Evolutionary conservation across 331 rosid species (phyloP), one percentile per base, ranked within the genome.

Genomic region (Ulmus americana): DNA sequence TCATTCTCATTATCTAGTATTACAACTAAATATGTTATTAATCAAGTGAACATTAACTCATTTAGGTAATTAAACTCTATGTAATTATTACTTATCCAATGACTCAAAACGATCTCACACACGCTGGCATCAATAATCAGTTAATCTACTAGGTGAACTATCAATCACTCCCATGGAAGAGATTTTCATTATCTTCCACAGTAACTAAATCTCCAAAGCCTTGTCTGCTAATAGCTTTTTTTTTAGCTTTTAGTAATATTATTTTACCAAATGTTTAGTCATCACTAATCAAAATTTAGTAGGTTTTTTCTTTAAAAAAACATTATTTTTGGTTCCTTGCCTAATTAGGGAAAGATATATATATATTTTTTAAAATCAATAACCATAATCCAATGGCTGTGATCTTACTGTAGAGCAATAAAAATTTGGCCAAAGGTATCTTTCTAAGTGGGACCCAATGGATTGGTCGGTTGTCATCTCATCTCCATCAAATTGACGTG

Each of bases 401-500:
- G 48, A 28, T 10, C 8, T 28, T 20, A 9, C n/a, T n/a, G 35
- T 4, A 22, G 5, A 15, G n/a, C 6, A 28, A 14, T 46, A 51
- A 59, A 20, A 67, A 63, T 76, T 72, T 61, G 72, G 80, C 64
- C 44, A 42, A 50, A 72, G 61, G 74, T 53, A 71, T 63, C 76
- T 72, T 41, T 67, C 22, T 5, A 18, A 42, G 11, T 57, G 76
- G 85, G 82, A 20, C 84, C 84, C 80, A 6, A 20, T 43, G 55
- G 59, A 76, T 70, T 65, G 82, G 80, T 70, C 80, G 67, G 80
- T 63, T 80, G 84, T 74, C 69, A 59, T 60, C 11, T 65, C 76
- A 67, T 73, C 78, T 70, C 79, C 75, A 53, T 84, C 81, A 70
- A 73, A 53, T 77, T 63, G 79, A 80, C 65, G 68, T 79, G 48